Base-by-base conservation (phyloP, 75 land plant genomes). In the Chamaecyparis obtusa region DNA sequence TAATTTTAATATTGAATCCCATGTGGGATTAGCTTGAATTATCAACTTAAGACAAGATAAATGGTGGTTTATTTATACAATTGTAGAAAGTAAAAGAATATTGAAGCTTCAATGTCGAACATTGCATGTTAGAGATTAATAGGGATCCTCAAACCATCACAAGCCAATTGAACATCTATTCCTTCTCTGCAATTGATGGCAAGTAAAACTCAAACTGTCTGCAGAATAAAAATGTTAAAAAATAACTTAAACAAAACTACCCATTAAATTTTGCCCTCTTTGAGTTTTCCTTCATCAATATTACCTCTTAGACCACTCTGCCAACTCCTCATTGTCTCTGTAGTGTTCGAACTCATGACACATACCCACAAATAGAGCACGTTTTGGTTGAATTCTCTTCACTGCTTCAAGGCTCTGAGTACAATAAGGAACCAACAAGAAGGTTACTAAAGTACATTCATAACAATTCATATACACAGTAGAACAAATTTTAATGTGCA, bases 331-430 rank as follows among this genome's bases (percentile, higher is more conserved):
- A 88, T 95, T 98, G 91, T 93, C 99, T 39, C 84, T 91, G 24
- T 94, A 90, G 87, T 98, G 99, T 90, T 98, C 99, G 91, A 96
- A 98, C 83, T 95, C 97, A 86, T 98, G 99, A 27, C 99, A 96
- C 99, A 98, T 98, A 19, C 99, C 97, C 80, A 97, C 89, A 35
- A 98, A 88, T 32, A 95, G 90, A 41, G 99, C 99, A 33, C 89
- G 90, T 85, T 95, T 98, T n/a, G 99, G 99, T 88, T 90, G 94
- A 51, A 98, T 84, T 89, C 89, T 94, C 91, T 95, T 98, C 87
- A 98, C 94, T 44, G 94, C 97, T 84, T 90, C 99, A 85, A 98
- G 92, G 78, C 95, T 93, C 99, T 97, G 90, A 57, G 51, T 43
- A 88, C 14, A 5, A 81, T 44, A 81, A 81, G 83, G 83, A 81